Evolutionary conservation across 2,329 filamentous ascomycete species (phyloP), one percentile per base, ranked within the genome.

Genomic region (Moelleriella libera): DNA sequence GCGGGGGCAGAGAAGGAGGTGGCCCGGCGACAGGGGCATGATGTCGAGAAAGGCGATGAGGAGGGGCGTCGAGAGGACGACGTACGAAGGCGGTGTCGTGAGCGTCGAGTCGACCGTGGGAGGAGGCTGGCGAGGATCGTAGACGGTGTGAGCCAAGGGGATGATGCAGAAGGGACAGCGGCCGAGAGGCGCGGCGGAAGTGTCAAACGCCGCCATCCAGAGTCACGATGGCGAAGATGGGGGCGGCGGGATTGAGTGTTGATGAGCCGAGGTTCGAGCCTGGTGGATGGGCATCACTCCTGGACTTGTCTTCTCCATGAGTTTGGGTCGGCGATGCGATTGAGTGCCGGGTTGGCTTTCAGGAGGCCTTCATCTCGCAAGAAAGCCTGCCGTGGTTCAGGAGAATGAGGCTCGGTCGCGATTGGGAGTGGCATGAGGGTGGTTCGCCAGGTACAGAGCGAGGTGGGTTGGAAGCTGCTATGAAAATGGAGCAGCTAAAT

Each of bases 31-130:
- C 46, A 97, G 78, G 1, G 92, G 92, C 70, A 94, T 77, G 58
- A 96, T 95, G 67, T 97, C 90, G 56, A 97, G 75, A 66, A 97
- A 97, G 41, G 88, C 88, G 52, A 97, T 68, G 30, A 92, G 78
- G 51, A 80, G 64, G 1, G 80, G 80, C 1, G 86, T 92, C 2
- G 85, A 86, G 49, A 96, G 76, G 32, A 96, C 76, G 31, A 96
- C 59, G 58, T 78, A 81, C 14, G 76, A 68, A 9, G 71, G 53
- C 1, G 73, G 71, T 1, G 60, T 56, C 7, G 68, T 66, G 51
- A 68, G 58, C 43, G 57, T 52, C 42, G 59, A 58, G 44, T 57
- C 51, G 49, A 61, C 49, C 5, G 60, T 55, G 11, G 67, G 43
- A 0, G 73, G 73, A 0, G 75, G 74, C 2, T 55, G 40, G 30